phyloP scores from a whole-genome alignment of 202 grass and related monocot species.

The Bolboschoenoplectus hybrid region DNA sequence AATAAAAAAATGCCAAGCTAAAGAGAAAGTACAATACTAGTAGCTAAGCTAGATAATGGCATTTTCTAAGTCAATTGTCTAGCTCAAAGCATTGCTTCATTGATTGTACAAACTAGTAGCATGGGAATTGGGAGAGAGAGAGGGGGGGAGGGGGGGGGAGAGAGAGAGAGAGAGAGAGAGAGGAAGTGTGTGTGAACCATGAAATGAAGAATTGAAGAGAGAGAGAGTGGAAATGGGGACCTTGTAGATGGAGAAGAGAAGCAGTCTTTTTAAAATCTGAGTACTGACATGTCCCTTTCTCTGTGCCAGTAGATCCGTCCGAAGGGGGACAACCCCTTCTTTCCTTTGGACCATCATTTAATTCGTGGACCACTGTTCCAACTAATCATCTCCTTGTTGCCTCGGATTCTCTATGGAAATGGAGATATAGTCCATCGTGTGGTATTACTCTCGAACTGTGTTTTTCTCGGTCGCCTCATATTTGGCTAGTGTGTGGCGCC shows the following conservation, averaged over 20 bases:
- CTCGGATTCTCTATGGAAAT: neutral
- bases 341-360: slow-evolving; percentile 25
- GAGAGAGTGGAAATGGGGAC: neutral
- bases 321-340: neutral
- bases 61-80: too few species aligned
- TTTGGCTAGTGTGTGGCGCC: neutral
- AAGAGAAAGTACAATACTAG: neutral
- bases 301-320: slow-evolving; percentile 23
- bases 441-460: too few species aligned
- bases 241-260: neutral
- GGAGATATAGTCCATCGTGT: neutral
- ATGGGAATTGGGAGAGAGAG: too few species aligned
- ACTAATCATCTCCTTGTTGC: neutral
- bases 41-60: too few species aligned
- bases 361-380: slow-evolving; percentile 11
- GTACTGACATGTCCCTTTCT: neutral
- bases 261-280: slow-evolving; percentile 9
- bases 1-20: neutral
- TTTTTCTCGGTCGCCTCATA: neutral
- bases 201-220: neutral
- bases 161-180: neutral
- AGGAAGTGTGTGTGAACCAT: neutral
- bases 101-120: too few species aligned
- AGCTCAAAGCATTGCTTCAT: too few species aligned
- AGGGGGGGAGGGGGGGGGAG: too few species aligned